These are phyloP conservation scores for Microsporum audouinii DNA, from an alignment of 2,329 filamentous ascomycete species.

Conservation along the genomic window DNA sequence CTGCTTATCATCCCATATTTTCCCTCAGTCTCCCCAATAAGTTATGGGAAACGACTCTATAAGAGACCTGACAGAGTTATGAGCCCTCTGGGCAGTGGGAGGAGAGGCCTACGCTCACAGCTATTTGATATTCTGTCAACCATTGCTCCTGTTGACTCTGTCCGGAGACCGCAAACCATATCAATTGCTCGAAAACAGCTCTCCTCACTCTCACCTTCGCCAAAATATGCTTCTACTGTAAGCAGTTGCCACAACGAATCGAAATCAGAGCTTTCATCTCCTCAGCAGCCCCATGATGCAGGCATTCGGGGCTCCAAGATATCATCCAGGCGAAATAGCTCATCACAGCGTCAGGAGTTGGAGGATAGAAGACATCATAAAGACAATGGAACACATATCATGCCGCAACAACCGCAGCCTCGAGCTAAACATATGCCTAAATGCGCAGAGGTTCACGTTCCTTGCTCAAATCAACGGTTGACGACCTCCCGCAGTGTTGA, in stretches of 20 bases:
- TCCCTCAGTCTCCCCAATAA: neutral
- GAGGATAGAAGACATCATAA: neutral
- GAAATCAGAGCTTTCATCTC: neutral
- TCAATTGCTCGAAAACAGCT: neutral
- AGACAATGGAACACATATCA: neutral
- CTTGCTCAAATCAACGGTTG: neutral
- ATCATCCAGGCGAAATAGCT: neutral
- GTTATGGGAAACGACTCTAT: neutral
- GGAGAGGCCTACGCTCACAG: neutral
- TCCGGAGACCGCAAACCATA: neutral
- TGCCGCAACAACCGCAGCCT: neutral
- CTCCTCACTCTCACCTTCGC: neutral
- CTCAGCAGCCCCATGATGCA: neutral
- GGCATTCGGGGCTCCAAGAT: neutral
- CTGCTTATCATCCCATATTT: neutral
- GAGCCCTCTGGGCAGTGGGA: neutral
- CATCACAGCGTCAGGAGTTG: no score
- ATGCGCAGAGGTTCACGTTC: neutral
- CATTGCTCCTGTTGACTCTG: neutral
- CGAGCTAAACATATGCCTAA: neutral
- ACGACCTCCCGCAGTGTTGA: neutral
- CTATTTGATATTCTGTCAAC: neutral
- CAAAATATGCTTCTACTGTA: neutral
- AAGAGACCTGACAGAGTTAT: neutral
- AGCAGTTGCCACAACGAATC: neutral